A percentile compares a stretch with the other conserved stretches of the same genome.
phyloP scores from a whole-genome alignment of 371 early-diverging fungal species.

The Blakeslea trispora region DNA sequence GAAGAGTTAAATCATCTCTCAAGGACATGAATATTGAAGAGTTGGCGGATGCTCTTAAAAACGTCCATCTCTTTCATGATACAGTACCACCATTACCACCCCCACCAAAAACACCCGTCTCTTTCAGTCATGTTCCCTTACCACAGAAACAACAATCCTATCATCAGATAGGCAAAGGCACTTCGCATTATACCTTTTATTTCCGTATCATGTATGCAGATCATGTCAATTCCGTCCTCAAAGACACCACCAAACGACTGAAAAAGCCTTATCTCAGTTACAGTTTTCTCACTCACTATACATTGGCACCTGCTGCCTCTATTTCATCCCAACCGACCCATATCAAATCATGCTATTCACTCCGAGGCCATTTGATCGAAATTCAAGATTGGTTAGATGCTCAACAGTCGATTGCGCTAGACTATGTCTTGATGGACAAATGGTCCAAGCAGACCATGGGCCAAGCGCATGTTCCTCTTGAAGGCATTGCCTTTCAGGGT shows the following conservation, averaged over 20 bases:
- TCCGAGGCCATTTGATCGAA: constrained; percentile 41
- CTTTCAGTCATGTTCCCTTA: background rate
- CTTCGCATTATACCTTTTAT: constrained; percentile 39
- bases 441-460: constrained; percentile 37
- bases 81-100: constrained; percentile 7
- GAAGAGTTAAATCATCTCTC: constrained; percentile 22
- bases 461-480: constrained; percentile 27
- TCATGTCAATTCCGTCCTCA: constrained; percentile 26
- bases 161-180: constrained; percentile 49
- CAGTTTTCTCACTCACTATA: constrained; percentile 32
- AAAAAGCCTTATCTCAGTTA: constrained; percentile 39
- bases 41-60: constrained; percentile 14
- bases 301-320: constrained; percentile 38
- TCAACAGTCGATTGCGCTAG: constrained; percentile 19
- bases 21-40: constrained; percentile 27
- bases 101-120: constrained; percentile 1
- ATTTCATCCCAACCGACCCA: constrained; percentile 8
- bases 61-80: constrained; percentile 12
- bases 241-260: constrained; percentile 12
- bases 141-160: constrained; percentile 19
- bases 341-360: constrained; percentile 32
- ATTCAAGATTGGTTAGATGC: constrained; percentile 45
- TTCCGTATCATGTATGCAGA: constrained; percentile 42
- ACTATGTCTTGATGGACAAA: constrained; percentile 28
- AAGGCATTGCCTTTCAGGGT: constrained; percentile 24